These are phyloP conservation scores for Cenococcum geophilum DNA, from an alignment of 495 filamentous ascomycete genomes.

Conservation along the genomic window DNA sequence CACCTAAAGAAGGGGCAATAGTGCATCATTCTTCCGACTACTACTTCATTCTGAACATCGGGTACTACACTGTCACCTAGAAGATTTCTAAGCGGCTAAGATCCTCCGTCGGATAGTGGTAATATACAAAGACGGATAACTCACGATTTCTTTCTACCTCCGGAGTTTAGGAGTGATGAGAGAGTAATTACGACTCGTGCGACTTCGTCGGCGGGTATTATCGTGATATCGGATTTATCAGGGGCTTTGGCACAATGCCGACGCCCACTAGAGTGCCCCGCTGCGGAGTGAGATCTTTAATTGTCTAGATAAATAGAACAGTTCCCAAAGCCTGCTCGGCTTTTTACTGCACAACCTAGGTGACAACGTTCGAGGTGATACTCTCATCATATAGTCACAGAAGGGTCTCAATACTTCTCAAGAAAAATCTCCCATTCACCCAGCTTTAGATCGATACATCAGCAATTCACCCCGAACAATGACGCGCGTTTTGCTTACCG, in stretches of 20 bases:
- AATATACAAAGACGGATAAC: no score
- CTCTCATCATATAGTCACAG: background rate
- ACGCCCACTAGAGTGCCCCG: background rate
- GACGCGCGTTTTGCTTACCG: slow-evolving; percentile 29
- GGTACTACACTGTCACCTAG: background rate
- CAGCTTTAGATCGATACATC: background rate
- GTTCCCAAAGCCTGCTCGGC: background rate
- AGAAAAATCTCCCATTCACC: background rate
- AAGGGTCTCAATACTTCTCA: background rate
- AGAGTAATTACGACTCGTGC: background rate
- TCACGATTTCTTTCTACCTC: background rate
- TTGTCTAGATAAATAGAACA: background rate
- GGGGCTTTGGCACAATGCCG: background rate
- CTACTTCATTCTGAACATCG: no score
- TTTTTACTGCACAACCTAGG: background rate
- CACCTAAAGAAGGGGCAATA: background rate
- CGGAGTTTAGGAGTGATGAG: background rate
- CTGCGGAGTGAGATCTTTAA: background rate
- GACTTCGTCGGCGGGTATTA: background rate
- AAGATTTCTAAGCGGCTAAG: background rate
- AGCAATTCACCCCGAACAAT: background rate
- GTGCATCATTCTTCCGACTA: no score
- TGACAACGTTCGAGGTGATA: background rate
- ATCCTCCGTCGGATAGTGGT: no score
- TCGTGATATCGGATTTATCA: background rate